Base-by-base conservation (phyloP, 139 green algal genomes). In the Chlorella sp. region DNA sequence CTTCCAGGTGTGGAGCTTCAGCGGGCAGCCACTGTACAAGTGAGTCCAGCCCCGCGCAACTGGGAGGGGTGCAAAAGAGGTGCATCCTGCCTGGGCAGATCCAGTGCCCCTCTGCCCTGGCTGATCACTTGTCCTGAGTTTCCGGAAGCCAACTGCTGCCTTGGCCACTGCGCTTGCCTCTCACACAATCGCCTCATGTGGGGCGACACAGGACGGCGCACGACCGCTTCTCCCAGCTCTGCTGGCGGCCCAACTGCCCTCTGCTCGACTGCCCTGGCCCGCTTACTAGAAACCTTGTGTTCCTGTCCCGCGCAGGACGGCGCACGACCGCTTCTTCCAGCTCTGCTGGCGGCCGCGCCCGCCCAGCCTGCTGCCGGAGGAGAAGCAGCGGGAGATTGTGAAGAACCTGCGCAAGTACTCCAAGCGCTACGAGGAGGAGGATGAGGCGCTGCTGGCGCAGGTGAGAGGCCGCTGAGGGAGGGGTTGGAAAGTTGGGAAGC, bases 161-260 rank as follows among this genome's bases (percentile, higher is more conserved):
- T n/a, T n/a, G n/a, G n/a, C n/a, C n/a, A n/a, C n/a, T n/a, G n/a
- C n/a, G n/a, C n/a, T n/a, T n/a, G n/a, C n/a, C n/a, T n/a, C n/a
- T n/a, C n/a, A n/a, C n/a, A n/a, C n/a, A n/a, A n/a, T n/a, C n/a
- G n/a, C n/a, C n/a, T n/a, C n/a, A n/a, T n/a, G n/a, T n/a, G n/a
- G n/a, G n/a, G n/a, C n/a, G n/a, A n/a, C n/a, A n/a, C 88, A 95
- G 93, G 77, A 64, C 87, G 20, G 80, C 84, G 11, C 86, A 87
- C 6, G 97, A 99, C 80, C 88, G 91, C 20, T 98, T 99, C 87
- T 96, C 94, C 88, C 96, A 99, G 92, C 98, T 99, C 84, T 84
- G 87, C 54, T 99, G 97, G 97, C 93, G 97, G 64, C 97, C 97
- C n/a, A n/a, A n/a, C n/a, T n/a, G n/a, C n/a, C n/a, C n/a, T n/a